Conservation (phyloP, 805 yeast species). For the Saccharomyces jurei region DNA sequence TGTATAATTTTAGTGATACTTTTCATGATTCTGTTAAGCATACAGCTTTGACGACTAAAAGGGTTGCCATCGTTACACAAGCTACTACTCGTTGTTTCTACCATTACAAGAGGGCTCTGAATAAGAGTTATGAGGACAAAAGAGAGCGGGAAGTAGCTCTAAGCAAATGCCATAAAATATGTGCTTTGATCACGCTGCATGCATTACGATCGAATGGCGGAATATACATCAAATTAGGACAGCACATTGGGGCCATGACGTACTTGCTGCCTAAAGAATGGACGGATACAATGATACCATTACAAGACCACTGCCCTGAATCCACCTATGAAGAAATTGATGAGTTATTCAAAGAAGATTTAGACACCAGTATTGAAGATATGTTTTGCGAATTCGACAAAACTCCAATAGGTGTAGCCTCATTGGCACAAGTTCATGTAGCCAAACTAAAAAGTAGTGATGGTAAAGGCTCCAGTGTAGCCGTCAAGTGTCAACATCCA, state of each 20-base stretch:
- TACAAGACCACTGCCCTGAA: slow-evolving; percentile 84
- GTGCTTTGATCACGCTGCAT: slow-evolving; percentile 69
- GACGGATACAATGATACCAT: slow-evolving; percentile 89
- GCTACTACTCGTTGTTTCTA: slow-evolving; percentile 71
- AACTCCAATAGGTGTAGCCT: slow-evolving; percentile 87
- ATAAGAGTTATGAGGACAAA: slow-evolving; percentile 33
- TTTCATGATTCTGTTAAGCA: slow-evolving; percentile 20
- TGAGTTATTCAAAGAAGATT: slow-evolving; percentile 58
- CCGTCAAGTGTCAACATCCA: slow-evolving; percentile 94
- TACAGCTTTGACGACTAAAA: slow-evolving; percentile 32
- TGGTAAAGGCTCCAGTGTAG: slow-evolving; percentile 61
- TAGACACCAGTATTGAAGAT: slow-evolving; percentile 53
- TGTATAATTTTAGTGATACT: slow-evolving; percentile 23
- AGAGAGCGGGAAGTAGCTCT: slow-evolving; percentile 48
- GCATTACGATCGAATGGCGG: slow-evolving; percentile 89
- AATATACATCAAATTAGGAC: slow-evolving; percentile 87
- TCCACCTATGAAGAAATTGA: slow-evolving; percentile 64
- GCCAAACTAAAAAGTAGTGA: slow-evolving; percentile 43
- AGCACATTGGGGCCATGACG: slow-evolving; percentile 86
- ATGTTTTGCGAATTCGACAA: slow-evolving; percentile 59
- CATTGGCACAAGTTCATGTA: slow-evolving; percentile 89
- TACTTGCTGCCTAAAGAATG: slow-evolving; percentile 87
- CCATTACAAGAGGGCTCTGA: slow-evolving; percentile 54
- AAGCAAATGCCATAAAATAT: slow-evolving; percentile 56
- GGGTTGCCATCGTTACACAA: slow-evolving; percentile 54